Evolutionary conservation across 1,284 basidiomycete species (phyloP).

Genomic region (Cerrena zonata): DNA sequence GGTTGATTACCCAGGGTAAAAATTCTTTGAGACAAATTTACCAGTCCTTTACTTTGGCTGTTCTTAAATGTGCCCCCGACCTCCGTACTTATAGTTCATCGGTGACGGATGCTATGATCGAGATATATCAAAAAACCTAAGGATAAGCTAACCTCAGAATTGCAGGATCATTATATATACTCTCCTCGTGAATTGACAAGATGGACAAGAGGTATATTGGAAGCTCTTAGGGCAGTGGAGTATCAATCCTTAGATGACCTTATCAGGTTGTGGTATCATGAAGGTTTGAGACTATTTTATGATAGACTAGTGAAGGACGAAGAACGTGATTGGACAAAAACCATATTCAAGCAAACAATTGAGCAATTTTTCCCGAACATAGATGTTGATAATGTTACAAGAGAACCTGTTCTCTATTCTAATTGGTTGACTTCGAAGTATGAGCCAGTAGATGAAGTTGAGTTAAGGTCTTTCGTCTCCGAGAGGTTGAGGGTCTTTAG

Average conservation of each 20-base stretch:
- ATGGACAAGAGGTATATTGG: conserved; percentile 96
- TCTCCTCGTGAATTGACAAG: conserved; percentile 97
- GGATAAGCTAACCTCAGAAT: conserved; percentile 88
- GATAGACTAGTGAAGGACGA: conserved; percentile 91
- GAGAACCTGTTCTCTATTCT: conserved; percentile 90
- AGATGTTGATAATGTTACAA: conserved; percentile 76
- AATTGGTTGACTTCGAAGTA: conserved; percentile 99
- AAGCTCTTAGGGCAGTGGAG: conserved; percentile 91
- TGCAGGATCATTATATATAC: conserved; percentile 98
- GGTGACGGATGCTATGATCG: conserved; percentile 95
- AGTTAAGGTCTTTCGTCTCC: conserved; percentile 92
- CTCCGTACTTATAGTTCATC: conserved; percentile 90
- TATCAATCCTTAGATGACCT: conserved; percentile 88
- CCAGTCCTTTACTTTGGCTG: conserved; percentile 92
- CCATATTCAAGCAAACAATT: conserved; percentile 81
- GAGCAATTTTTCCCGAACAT: conserved; percentile 90
- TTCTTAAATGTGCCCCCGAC: conserved; percentile 92
- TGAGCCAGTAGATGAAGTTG: conserved; percentile 88
- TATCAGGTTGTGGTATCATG: conserved; percentile 97
- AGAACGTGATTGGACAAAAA: conserved; percentile 93
- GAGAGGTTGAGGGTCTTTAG: conserved; percentile 92
- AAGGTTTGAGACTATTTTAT: conserved; percentile 94
- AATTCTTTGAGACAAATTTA: conserved; percentile 98
- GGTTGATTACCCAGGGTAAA: conserved; percentile 98
- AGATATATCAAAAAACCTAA: conserved; percentile 93